Conservation (phyloP, 805 yeast species). For the Starmerella geochares region DNA sequence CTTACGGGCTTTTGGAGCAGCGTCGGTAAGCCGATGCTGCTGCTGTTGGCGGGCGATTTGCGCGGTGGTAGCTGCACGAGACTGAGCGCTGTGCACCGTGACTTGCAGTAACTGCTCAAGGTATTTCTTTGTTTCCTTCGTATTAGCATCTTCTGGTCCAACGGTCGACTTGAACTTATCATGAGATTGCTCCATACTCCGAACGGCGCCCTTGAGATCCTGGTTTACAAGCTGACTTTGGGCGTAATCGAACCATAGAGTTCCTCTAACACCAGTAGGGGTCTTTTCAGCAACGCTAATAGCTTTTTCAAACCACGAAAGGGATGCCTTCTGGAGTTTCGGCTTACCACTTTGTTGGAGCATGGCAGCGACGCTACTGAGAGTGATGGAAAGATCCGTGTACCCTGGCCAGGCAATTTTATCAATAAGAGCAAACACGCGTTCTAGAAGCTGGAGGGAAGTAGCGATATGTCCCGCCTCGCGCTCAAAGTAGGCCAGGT, state of each 20-base stretch:
- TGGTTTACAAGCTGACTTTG: slow-evolving; percentile 46
- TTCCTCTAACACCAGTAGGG: slow-evolving; percentile 51
- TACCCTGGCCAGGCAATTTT: slow-evolving; percentile 52
- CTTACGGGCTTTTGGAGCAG: slow-evolving; percentile 2
- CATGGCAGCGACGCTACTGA: slow-evolving; percentile 50
- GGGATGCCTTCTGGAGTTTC: slow-evolving; percentile 36
- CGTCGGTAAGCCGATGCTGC: background rate
- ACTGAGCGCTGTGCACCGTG: slow-evolving; percentile 32
- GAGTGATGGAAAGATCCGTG: slow-evolving; percentile 57
- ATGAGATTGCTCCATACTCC: slow-evolving; percentile 47
- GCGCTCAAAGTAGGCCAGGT: slow-evolving; percentile 64
- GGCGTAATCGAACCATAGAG: slow-evolving; percentile 58
- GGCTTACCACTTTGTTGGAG: slow-evolving; percentile 34
- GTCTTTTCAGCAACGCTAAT: slow-evolving; percentile 47
- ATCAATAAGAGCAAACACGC: slow-evolving; percentile 52
- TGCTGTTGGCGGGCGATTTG: background rate
- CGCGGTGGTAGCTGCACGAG: slow-evolving; percentile 2
- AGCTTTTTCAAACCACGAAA: slow-evolving; percentile 45
- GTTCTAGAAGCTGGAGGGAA: slow-evolving; percentile 51
- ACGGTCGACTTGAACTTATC: slow-evolving; percentile 45
- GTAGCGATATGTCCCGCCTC: slow-evolving; percentile 48
- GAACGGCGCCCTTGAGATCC: slow-evolving; percentile 48
- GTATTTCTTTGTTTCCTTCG: slow-evolving; percentile 61
- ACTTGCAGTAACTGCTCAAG: slow-evolving; percentile 45
- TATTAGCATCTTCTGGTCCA: slow-evolving; percentile 58